These are phyloP conservation scores for Nicotiana undulata DNA, from an alignment of 257 asterid species.

Conservation along the genomic window DNA sequence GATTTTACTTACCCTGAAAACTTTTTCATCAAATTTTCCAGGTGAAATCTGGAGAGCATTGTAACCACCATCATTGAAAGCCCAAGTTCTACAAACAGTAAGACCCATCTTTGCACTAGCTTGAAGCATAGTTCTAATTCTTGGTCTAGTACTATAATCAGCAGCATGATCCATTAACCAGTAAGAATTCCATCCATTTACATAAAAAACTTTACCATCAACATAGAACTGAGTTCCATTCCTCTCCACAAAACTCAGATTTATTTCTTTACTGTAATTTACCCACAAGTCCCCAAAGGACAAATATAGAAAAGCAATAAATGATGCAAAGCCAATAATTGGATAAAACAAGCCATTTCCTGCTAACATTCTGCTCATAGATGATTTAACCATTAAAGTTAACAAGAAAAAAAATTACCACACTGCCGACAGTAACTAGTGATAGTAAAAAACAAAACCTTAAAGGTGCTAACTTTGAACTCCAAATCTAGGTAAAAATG, in stretches of 20 bases:
- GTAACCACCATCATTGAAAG: conserved; percentile 90
- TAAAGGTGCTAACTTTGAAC: conserved; percentile 7
- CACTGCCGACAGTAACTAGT: neutral
- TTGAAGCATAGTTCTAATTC: conserved; percentile 64
- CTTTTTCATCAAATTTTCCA: conserved; percentile 75
- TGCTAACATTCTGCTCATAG: conserved; percentile 32
- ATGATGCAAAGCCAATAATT: conserved; percentile 75
- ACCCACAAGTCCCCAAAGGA: conserved; percentile 86
- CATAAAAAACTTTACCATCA: conserved; percentile 79
- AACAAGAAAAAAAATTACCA: neutral
- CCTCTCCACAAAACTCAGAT: conserved; percentile 77
- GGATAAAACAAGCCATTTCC: conserved; percentile 86
- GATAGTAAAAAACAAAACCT: neutral
- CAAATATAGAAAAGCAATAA: conserved; percentile 64
- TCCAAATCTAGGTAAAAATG: conserved; percentile 16
- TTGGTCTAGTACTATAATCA: conserved; percentile 50
- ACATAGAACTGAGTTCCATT: conserved; percentile 87
- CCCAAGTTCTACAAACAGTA: conserved; percentile 98
- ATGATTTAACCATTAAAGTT: conserved; percentile 27
- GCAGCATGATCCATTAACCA: conserved; percentile 99
- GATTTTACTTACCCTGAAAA: conserved; percentile 61
- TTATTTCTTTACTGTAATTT: conserved; percentile 28
- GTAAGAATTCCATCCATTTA: conserved; percentile 98
- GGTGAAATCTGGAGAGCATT: conserved; percentile 92
- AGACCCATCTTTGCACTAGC: conserved; percentile 94